Evolutionary conservation across 345 rosid species (phyloP), one percentile per base, ranked within the genome.

Genomic region (Citrus inodora): DNA sequence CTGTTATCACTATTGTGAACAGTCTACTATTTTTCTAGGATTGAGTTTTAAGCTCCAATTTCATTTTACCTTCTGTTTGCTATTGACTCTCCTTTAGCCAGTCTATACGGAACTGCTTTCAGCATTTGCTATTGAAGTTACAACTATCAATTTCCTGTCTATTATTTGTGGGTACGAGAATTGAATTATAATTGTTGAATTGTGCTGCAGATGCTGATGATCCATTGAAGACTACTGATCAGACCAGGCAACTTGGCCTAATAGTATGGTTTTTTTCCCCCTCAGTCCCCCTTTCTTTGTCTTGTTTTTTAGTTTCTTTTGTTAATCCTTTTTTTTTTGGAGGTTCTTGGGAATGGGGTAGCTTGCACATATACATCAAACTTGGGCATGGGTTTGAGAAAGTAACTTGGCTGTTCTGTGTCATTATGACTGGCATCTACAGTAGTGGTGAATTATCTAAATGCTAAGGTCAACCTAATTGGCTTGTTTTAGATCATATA

Each of bases 161-260:
- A 53, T 35, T 59, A 58, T 59, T 35, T 33, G 1, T 35, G 11
- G 22, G 16, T 66, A 8, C 22, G 11, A 68, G 59, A 68, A 40
- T 30, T 69, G 38, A 68, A 30, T 40, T 28, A 21, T 9, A 53
- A 32, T 46, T 67, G 68, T 76, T 63, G 32, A 67, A 72, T 56
- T 82, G n/a, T 73, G 14, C 13, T 75, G 85, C 89, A 96, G 99
- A 96, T 82, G 62, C 90, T 9, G 98, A 96, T 87, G 99, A 96
- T 85, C 99, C 98, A 0, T 75, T 96, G 90, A 96, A 92, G 92
- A 92, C 97, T 16, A 94, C 95, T 2, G 98, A 96, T 78, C 98
- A 96, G 84, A 94, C 98, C 10, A 91, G 98, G 84, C 91, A 80
- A 70, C 98, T 96, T 73, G 98, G 99, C 78, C 86, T 96, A 60